Base-by-base conservation (phyloP, 2,329 filamentous ascomycete genomes). In the Penicillium hesseltinei region DNA sequence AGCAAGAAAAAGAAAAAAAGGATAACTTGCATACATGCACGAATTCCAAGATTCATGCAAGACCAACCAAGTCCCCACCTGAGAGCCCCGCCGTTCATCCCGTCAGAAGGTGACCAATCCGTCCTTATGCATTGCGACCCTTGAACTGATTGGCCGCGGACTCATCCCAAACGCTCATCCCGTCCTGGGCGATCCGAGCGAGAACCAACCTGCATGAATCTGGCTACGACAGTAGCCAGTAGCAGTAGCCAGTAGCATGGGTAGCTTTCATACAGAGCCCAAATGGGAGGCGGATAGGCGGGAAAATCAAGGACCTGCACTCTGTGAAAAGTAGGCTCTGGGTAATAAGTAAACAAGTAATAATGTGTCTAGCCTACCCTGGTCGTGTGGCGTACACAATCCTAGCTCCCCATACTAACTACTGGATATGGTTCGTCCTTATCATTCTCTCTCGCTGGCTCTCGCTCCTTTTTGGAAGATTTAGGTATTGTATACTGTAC, bases 1-100 rank as follows among this genome's bases (percentile, higher is more conserved):
- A 25, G 23, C 19, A 2, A 6, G 7, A n/a, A 11, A 13, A 13
- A 21, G 13, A 13, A 21, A 15, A 6, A 21, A 31, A 6, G 5
- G 17, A n/a, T 31, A 4, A n/a, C 27, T 23, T 46, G 43, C 35
- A 43, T 48, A n/a, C 46, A 44, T 51, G 48, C 54, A 56, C 48
- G 42, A 56, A 38, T 43, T 47, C 49, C 49, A 46, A 48, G 42
- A 56, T 56, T 35, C 54, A 52, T 56, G 54, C 33, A 35, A 46
- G 19, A 31, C 54, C 40, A 43, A 51, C 19, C 36, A 42, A 51
- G 31, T 38, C 46, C 29, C 52, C 44, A 40, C 47, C 9, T 25
- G 5, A 31, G 13, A 50, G 63, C 63, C 63, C 63, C 63, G 63
- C 61, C 61, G 63, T 65, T 66, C 64, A 63, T 65, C 56, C 62